These are phyloP conservation scores for Acacia pycnantha DNA, from an alignment of 331 rosid genomes.

Conservation along the genomic window DNA sequence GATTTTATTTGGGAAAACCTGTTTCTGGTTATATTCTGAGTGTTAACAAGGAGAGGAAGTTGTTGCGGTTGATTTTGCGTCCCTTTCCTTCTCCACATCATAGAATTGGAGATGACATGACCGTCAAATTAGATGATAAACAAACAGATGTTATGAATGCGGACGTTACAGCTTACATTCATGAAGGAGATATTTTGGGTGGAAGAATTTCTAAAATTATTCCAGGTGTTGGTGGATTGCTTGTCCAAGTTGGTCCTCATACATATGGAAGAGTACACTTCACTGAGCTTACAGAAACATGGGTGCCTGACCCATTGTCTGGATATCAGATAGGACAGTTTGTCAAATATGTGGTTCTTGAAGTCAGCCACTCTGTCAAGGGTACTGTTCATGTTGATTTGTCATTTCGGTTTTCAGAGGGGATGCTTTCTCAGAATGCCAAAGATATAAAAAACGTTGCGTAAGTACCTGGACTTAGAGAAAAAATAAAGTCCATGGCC, in stretches of 20 bases:
- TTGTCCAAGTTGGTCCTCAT: slow-evolving; percentile 74
- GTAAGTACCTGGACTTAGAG: slow-evolving; percentile 44
- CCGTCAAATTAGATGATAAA: slow-evolving; percentile 29
- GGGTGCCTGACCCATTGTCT: slow-evolving; percentile 75
- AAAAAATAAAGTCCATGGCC: neutral
- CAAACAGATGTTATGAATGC: slow-evolving; percentile 28
- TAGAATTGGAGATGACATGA: slow-evolving; percentile 28
- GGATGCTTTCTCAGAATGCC: slow-evolving; percentile 37
- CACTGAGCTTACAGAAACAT: slow-evolving; percentile 64
- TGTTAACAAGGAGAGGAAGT: slow-evolving; percentile 59
- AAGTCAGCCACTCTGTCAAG: slow-evolving; percentile 47
- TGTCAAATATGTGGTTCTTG: slow-evolving; percentile 79
- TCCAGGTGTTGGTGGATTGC: slow-evolving; percentile 86
- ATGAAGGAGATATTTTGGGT: slow-evolving; percentile 66
- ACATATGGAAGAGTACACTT: slow-evolving; percentile 78
- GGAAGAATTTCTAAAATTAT: slow-evolving; percentile 75
- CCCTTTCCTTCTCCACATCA: slow-evolving; percentile 34
- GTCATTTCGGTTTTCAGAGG: slow-evolving; percentile 53
- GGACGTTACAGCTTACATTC: slow-evolving; percentile 45
- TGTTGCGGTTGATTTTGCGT: slow-evolving; percentile 55
- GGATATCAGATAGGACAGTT: slow-evolving; percentile 83
- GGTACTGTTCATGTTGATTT: slow-evolving; percentile 77
- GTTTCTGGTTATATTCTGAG: slow-evolving; percentile 62
- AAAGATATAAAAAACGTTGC: slow-evolving; percentile 22
- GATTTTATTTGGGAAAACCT: slow-evolving; percentile 60